Evolutionary conservation across 495 filamentous ascomycete species (phyloP).

Genomic region (Trichoderma virens): DNA sequence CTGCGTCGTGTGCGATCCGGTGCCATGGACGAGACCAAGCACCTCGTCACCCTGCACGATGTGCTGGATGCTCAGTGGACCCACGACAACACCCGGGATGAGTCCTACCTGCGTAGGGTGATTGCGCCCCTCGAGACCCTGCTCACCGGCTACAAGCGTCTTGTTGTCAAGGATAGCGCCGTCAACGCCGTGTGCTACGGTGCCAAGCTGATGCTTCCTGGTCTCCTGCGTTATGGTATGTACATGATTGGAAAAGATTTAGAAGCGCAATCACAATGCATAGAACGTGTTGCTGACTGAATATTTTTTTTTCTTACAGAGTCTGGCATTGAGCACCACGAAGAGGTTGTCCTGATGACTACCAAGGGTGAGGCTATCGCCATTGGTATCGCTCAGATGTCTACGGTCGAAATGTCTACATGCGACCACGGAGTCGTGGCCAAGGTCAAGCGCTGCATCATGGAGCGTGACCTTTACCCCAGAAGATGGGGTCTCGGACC

Average conservation of each 20-base stretch:
- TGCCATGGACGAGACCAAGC: slow-evolving; percentile 81
- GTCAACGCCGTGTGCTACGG: slow-evolving; percentile 97
- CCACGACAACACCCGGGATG: slow-evolving; percentile 84
- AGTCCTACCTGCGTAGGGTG: slow-evolving; percentile 77
- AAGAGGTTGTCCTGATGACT: slow-evolving; percentile 94
- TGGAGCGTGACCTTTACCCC: slow-evolving; percentile 97
- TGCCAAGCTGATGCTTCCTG: slow-evolving; percentile 96
- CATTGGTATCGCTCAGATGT: slow-evolving; percentile 92
- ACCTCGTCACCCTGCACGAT: slow-evolving; percentile 90
- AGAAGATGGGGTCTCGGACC: slow-evolving; percentile 91
- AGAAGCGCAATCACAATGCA: neutral
- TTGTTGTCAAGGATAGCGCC: slow-evolving; percentile 94
- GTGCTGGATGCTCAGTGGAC: slow-evolving; percentile 92
- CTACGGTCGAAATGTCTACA: slow-evolving; percentile 78
- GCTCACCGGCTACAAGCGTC: slow-evolving; percentile 83
- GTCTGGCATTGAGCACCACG: slow-evolving; percentile 74
- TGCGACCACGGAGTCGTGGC: slow-evolving; percentile 96
- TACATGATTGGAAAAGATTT: slow-evolving; percentile 12
- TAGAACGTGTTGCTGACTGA: slow-evolving; percentile 12
- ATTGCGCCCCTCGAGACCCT: slow-evolving; percentile 87
- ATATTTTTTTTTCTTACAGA: slow-evolving; percentile 43
- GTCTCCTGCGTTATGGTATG: slow-evolving; percentile 79
- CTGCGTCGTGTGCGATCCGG: slow-evolving; percentile 87
- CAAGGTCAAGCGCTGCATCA: slow-evolving; percentile 96
- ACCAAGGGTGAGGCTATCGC: slow-evolving; percentile 98